These are phyloP conservation scores for Mycosphaerelloides madeirae DNA, from an alignment of 2,329 filamentous ascomycete genomes.

Conservation along the genomic window DNA sequence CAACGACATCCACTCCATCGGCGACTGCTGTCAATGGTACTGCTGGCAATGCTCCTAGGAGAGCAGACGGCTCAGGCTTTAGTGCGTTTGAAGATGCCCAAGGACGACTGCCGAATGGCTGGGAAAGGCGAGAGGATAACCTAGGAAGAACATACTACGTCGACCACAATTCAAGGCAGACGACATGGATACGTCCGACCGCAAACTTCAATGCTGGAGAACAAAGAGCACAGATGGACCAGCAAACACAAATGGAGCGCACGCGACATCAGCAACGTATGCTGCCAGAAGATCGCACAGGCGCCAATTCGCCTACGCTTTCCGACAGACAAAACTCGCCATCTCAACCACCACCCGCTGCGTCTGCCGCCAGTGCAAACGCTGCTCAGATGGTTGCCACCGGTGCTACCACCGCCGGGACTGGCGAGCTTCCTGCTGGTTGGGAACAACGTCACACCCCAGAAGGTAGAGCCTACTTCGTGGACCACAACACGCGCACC, in stretches of 20 bases:
- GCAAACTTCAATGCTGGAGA: constrained; percentile 69
- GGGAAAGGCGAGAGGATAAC: constrained; percentile 95
- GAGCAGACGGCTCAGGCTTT: constrained; percentile 51
- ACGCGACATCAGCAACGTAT: constrained; percentile 93
- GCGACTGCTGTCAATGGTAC: constrained; percentile 26
- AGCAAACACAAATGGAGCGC: constrained; percentile 87
- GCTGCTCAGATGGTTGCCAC: constrained; percentile 87
- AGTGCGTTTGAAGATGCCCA: constrained; percentile 97
- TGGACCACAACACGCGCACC: constrained; percentile 96
- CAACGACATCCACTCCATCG: constrained; percentile 20
- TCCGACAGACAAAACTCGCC: constrained; percentile 37
- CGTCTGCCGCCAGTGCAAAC: constrained; percentile 32
- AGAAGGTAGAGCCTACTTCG: constrained; percentile 92
- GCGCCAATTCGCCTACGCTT: constrained; percentile 82
- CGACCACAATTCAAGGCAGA: constrained; percentile 93
- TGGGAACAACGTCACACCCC: constrained; percentile 97
- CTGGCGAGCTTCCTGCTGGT: constrained; percentile 86
- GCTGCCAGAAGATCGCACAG: constrained; percentile 90
- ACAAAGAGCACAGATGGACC: constrained; percentile 74
- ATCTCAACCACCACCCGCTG: constrained; percentile 30
- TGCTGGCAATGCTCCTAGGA: constrained; percentile 15
- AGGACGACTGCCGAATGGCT: constrained; percentile 83
- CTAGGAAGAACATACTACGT: constrained; percentile 95
- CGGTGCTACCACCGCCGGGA: constrained; percentile 87
- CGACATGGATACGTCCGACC: constrained; percentile 92